These are phyloP conservation scores for Candida chilensis DNA, from an alignment of 805 yeast species.

Conservation along the genomic window DNA sequence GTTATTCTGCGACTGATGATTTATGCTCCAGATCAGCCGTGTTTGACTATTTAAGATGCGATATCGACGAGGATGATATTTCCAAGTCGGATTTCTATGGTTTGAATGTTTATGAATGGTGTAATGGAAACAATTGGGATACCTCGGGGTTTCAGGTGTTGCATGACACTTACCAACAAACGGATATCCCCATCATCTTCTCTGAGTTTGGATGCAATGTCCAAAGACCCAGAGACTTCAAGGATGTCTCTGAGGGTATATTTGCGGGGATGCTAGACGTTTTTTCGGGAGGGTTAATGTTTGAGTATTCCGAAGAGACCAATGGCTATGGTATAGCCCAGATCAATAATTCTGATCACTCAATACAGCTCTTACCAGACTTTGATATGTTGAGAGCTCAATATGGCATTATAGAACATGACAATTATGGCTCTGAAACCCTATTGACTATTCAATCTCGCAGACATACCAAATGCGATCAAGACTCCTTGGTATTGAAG, in stretches of 20 bases:
- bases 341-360: slow-evolving; percentile 1
- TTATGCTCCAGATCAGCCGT: slow-evolving; percentile 14
- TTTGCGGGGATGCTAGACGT: slow-evolving; percentile 21
- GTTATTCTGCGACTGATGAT: slow-evolving; percentile 28
- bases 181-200: slow-evolving; percentile 25
- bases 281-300: slow-evolving; percentile 30
- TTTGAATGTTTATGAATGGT: slow-evolving; percentile 30
- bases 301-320: slow-evolving; percentile 23
- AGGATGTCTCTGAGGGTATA: slow-evolving; percentile 24
- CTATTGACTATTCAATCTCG: too few relatives aligned
- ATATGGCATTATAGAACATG: too few relatives aligned
- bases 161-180: slow-evolving; percentile 16
- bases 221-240: slow-evolving; percentile 23
- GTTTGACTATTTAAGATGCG: slow-evolving; percentile 21
- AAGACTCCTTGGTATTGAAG: too few relatives aligned
- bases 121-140: slow-evolving; percentile 24
- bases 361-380: neutral
- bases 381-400: neutral
- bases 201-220: slow-evolving; percentile 30
- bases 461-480: too few relatives aligned
- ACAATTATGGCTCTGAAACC: too few relatives aligned
- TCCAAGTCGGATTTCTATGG: slow-evolving; percentile 23
- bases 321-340: slow-evolving; percentile 26
- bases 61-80: slow-evolving; percentile 7
- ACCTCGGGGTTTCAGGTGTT: slow-evolving; percentile 26